Evolutionary conservation across 2,329 filamentous ascomycete genomes (phyloP), one percentile per base, ranked within the genome.

Genomic region (Orbilia quercus): DNA sequence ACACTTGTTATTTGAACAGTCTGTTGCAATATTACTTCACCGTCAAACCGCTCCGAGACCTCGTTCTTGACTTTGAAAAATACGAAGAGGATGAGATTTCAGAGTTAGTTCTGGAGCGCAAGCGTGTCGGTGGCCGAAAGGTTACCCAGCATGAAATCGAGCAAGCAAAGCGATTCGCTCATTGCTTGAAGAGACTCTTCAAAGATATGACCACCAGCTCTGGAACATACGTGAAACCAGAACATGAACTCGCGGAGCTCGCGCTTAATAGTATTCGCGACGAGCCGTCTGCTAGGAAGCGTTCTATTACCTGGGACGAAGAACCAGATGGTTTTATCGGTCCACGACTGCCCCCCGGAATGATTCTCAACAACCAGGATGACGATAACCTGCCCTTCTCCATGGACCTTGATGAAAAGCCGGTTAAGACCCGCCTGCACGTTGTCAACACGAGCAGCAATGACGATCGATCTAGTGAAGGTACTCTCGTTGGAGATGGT

Each of bases 1-100:
- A 99, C 78, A 99, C 96, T 0, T 99, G 95, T 80, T 99, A 99
- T 78, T 85, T 99, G 62, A 99, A 99, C 83, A 98, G 94, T 81
- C 86, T 99, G 53, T 84, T 99, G 7, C 95, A 99, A 78, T 98
- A 96, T 79, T 90, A 97, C 76, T 97, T 96, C 80, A 96, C 93
- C 0, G 87, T 98, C 63, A 89, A 88, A 74, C 88, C 91, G 1
- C 84, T 98, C 28, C 87, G 94, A 54, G 86, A 95, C 3, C 86
- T 97, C 75, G 88, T 97, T 1, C 83, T 96, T 67, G 84, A 91
- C 54, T 91, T 91, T 76, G 88, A 94, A 23, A 81, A 87, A 2
- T 86, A 89, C 77, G 87, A 89, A 75, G 77, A 78, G 48, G 86
- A 95, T 78, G 86, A 89, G 1, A 81, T 91, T 2, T 86, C 85